phyloP scores from a whole-genome alignment of 352 stramenopile species.

The Pythium sukuiense region DNA sequence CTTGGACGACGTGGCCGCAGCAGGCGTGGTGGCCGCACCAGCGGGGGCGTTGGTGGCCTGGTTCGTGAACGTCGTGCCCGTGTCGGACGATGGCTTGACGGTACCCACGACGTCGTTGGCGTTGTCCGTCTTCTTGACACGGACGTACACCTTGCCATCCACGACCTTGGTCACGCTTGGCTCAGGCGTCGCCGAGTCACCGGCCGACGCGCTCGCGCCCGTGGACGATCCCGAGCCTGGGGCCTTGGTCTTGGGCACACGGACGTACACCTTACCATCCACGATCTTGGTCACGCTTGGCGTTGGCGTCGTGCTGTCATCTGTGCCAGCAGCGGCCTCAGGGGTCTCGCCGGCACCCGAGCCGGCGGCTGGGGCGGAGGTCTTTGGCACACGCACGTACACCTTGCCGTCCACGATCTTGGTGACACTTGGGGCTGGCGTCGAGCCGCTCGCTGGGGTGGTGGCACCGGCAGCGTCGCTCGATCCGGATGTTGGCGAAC shows the following conservation, averaged over 20 bases:
- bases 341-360: background rate
- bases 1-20: constrained; percentile 3
- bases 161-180: constrained; percentile 7
- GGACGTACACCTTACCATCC: constrained; percentile 20
- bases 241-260: constrained; percentile 7
- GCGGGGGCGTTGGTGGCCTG: constrained; percentile 7
- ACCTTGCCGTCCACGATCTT: constrained; percentile 25
- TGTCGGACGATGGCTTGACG: constrained; percentile 20
- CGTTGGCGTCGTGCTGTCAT: constrained; percentile 5
- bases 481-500: background rate
- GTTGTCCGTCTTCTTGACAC: background rate
- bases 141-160: background rate
- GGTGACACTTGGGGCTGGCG: constrained; percentile 14
- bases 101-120: constrained; percentile 18
- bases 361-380: background rate
- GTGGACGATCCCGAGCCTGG: background rate
- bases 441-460: background rate
- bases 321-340: background rate
- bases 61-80: constrained; percentile 20
- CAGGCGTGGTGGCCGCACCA: background rate
- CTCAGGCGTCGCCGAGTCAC: background rate
- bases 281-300: constrained; percentile 22
- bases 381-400: constrained; percentile 12
- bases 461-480: background rate
- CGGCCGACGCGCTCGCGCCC: background rate